Conservation (phyloP, 1,139 yeast species). For the Magnusiomyces sp. region DNA sequence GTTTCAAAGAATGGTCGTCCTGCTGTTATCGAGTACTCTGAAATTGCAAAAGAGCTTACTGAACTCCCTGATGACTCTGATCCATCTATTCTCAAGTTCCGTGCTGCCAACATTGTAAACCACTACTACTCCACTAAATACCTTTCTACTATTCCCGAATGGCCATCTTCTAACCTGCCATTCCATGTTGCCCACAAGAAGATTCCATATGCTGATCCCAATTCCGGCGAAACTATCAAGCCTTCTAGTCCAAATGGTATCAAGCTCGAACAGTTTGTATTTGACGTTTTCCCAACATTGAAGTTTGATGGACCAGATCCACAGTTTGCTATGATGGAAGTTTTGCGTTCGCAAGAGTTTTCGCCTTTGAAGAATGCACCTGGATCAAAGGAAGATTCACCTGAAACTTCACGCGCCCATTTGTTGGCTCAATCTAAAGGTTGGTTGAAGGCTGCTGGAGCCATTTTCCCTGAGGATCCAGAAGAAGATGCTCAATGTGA, state of each 20-base stretch:
- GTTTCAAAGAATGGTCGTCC: conserved; percentile 61
- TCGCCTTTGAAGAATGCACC: conserved; percentile 91
- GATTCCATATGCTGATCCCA: conserved; percentile 51
- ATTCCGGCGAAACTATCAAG: conserved; percentile 40
- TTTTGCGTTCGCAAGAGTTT: conserved; percentile 74
- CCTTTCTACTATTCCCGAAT: conserved; percentile 50
- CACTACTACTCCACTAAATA: conserved; percentile 85
- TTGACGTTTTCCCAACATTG: conserved; percentile 87
- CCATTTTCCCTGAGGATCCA: conserved; percentile 36
- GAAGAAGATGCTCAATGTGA: too few species aligned
- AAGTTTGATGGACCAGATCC: conserved; percentile 39
- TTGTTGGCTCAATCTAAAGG: conserved; percentile 61
- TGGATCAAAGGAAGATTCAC: conserved; percentile 74
- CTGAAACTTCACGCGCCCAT: conserved; percentile 68
- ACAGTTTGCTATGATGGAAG: conserved; percentile 83
- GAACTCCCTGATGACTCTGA: conserved; percentile 41
- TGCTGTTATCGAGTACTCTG: conserved; percentile 92
- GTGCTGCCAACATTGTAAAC: conserved; percentile 97
- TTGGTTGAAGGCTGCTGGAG: conserved; percentile 72
- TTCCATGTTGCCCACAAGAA: conserved; percentile 92
- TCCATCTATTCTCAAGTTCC: conserved; percentile 46
- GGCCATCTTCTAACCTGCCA: conserved; percentile 69
- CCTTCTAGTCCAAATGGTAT: conserved; percentile 81
- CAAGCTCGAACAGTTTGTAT: conserved; percentile 92
- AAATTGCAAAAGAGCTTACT: conserved; percentile 69